A percentile compares a stretch with the other conserved stretches of the same genome.
phyloP scores from a whole-genome alignment of 2,329 filamentous ascomycete species.

The Hypoxylon sp. region DNA sequence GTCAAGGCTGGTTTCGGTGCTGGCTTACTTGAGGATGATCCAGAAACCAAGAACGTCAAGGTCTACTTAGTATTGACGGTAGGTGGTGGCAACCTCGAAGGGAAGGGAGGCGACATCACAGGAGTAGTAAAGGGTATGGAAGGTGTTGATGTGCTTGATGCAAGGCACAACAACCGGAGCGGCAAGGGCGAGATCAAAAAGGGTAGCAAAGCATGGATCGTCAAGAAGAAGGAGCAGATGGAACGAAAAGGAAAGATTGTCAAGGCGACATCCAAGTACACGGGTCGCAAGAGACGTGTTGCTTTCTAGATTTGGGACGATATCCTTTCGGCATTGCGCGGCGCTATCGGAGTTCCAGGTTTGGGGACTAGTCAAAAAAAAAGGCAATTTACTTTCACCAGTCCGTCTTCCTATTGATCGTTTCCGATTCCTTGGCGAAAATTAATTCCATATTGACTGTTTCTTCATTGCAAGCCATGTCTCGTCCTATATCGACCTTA shows the following conservation, averaged over 20 bases:
- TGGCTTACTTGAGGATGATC: slow-evolving; percentile 94
- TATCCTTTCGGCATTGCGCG: slow-evolving; percentile 49
- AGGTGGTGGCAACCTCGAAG: slow-evolving; percentile 70
- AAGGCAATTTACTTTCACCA: slow-evolving; percentile 14
- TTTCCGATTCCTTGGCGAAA: neutral
- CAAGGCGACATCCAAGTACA: slow-evolving; percentile 93
- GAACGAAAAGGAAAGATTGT: slow-evolving; percentile 95
- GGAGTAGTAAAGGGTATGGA: slow-evolving; percentile 92
- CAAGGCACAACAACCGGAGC: slow-evolving; percentile 67
- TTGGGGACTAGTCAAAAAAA: neutral
- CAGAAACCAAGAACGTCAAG: slow-evolving; percentile 96
- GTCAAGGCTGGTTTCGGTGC: slow-evolving; percentile 96
- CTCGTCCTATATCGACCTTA: neutral
- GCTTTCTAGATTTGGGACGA: slow-evolving; percentile 71
- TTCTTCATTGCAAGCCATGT: neutral
- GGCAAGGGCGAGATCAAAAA: slow-evolving; percentile 76
- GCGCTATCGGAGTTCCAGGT: slow-evolving; percentile 47
- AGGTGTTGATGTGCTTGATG: slow-evolving; percentile 84
- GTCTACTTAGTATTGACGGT: slow-evolving; percentile 96
- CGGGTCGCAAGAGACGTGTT: slow-evolving; percentile 85
- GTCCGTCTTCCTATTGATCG: neutral
- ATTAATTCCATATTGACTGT: neutral
- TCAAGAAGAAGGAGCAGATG: slow-evolving; percentile 93
- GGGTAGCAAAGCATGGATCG: slow-evolving; percentile 86
- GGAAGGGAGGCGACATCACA: slow-evolving; percentile 83